A percentile compares a stretch with the other conserved stretches of the same genome.
These are phyloP conservation scores for Vanderwaltozyma yarrowii DNA, from an alignment of 805 yeast genomes.

Conservation along the genomic window DNA sequence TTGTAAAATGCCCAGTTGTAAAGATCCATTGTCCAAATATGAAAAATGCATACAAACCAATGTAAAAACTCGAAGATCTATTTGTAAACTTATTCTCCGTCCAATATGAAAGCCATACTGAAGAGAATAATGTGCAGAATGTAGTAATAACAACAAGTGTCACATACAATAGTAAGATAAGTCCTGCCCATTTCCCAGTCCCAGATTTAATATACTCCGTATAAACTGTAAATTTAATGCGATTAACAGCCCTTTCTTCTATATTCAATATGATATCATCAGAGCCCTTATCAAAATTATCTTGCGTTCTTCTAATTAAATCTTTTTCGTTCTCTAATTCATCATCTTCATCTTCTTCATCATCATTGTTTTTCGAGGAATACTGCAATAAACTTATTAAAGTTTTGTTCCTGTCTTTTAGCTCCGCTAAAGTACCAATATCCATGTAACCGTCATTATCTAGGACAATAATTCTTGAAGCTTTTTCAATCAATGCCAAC, in stretches of 20 bases:
- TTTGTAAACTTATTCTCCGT: slow-evolving; percentile 41
- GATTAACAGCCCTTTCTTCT: slow-evolving; percentile 52
- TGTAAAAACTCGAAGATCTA: slow-evolving; percentile 47
- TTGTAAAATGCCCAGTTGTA: slow-evolving; percentile 26
- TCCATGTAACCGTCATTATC: slow-evolving; percentile 47
- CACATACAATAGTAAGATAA: slow-evolving; percentile 14
- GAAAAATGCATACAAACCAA: slow-evolving; percentile 64
- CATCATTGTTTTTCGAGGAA: slow-evolving; percentile 27
- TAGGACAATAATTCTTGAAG: slow-evolving; percentile 62
- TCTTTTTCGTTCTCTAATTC: slow-evolving; percentile 14
- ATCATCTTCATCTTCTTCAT: slow-evolving; percentile 22
- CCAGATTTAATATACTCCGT: slow-evolving; percentile 42
- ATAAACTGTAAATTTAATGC: slow-evolving; percentile 41
- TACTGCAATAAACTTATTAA: slow-evolving; percentile 45
- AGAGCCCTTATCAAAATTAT: slow-evolving; percentile 3
- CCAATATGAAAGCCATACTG: slow-evolving; percentile 76
- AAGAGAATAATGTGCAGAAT: slow-evolving; percentile 24
- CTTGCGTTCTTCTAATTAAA: slow-evolving; percentile 8
- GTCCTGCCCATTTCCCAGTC: slow-evolving; percentile 34
- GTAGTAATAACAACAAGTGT: slow-evolving; percentile 19
- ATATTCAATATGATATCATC: slow-evolving; percentile 33
- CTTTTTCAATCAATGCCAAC: slow-evolving; percentile 54
- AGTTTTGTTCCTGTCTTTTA: slow-evolving; percentile 34
- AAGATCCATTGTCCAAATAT: slow-evolving; percentile 38
- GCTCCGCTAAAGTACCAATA: slow-evolving; percentile 49